A percentile compares a stretch with the other conserved stretches of the same genome.
These are phyloP conservation scores for Suhomyces coccinellae DNA, from an alignment of 1,139 yeast species.

Conservation along the genomic window DNA sequence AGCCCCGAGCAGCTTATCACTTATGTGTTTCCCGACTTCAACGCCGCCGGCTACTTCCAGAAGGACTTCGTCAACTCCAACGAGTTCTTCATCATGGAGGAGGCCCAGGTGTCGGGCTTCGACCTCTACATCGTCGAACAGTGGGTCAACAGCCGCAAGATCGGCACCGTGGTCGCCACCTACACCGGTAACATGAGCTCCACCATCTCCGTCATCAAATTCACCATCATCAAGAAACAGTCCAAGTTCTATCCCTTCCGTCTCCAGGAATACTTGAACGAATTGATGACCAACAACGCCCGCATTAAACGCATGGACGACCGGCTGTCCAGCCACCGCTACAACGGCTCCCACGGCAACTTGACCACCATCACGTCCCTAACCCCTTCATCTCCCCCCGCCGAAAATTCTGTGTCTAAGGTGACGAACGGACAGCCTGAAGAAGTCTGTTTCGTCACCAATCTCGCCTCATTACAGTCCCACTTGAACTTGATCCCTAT, in stretches of 20 bases:
- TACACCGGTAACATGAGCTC: slow-evolving; percentile 81
- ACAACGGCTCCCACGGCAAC: slow-evolving; percentile 7
- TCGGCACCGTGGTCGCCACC: slow-evolving; percentile 70
- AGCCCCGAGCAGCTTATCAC: slow-evolving; percentile 35
- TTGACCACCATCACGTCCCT: not conserved
- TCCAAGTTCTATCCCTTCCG: slow-evolving; percentile 57
- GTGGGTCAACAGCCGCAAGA: slow-evolving; percentile 77
- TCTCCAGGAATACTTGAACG: slow-evolving; percentile 63
- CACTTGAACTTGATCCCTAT: slow-evolving; percentile 69
- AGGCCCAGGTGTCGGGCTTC: slow-evolving; percentile 61
- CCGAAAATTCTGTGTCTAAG: not conserved
- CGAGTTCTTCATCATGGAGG: slow-evolving; percentile 43
- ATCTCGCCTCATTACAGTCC: slow-evolving; percentile 77
- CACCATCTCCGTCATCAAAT: slow-evolving; percentile 57
- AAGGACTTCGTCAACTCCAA: slow-evolving; percentile 38
- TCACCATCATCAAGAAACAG: slow-evolving; percentile 58
- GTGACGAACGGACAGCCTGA: slow-evolving; percentile 43
- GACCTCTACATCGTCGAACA: slow-evolving; percentile 92
- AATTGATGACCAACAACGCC: slow-evolving; percentile 61
- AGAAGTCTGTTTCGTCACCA: slow-evolving; percentile 70
- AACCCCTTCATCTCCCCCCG: not conserved
- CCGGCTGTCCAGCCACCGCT: slow-evolving; percentile 12
- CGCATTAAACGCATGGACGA: slow-evolving; percentile 39
- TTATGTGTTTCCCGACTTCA: slow-evolving; percentile 51
- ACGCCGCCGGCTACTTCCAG: slow-evolving; percentile 50